Evolutionary conservation across 1,284 basidiomycete species (phyloP), one percentile per base, ranked within the genome.

Genomic region (Rhodotorula mucilaginosa): DNA sequence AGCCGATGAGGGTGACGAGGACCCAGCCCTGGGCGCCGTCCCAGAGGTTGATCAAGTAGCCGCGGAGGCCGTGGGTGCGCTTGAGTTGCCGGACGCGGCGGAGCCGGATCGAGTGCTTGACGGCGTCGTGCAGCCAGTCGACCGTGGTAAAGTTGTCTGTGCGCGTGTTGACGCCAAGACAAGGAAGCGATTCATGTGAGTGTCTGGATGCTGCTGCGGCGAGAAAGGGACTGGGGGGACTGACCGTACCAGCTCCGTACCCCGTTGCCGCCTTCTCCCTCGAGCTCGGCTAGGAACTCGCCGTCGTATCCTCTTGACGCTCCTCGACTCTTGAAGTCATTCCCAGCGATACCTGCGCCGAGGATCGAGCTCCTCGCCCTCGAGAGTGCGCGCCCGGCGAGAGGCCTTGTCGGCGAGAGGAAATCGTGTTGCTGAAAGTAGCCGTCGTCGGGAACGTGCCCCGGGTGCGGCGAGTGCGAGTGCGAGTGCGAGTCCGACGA

Each of bases 11-110:
- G 2, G 92, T 92, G 62, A 96, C 93, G 57, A 96, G 88, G 65
- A 97, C 80, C 95, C 96, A 98, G 15, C 92, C 92, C 70, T 94
- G 85, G 75, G 88, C 87, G 70, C 90, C 88, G 83, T 99, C 96
- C 79, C 90, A 84, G 10, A 84, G 82, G 63, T 92, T 87, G n/a
- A 85, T 83, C 49, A 91, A 74, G 58, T 85, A 85, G 2, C 93
- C 91, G 23, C 92, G 87, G 44, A 90, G 31, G 0, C 82, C 81
- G 3, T 71, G 71, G 46, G 79, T 71, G 18, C 44, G 62, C 39
- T 66, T 68, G 46, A 66, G 71, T 15, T 64, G 69, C 26, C 79
- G 76, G 23, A 82, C 78, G 57, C 78, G 77, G 34, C 80, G 78
- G 18, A 80, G 70, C 34, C 82, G 79, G 19, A 80, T 74, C 57